These are phyloP conservation scores for Salix koriyanagi DNA, from an alignment of 345 rosid species.

Conservation along the genomic window DNA sequence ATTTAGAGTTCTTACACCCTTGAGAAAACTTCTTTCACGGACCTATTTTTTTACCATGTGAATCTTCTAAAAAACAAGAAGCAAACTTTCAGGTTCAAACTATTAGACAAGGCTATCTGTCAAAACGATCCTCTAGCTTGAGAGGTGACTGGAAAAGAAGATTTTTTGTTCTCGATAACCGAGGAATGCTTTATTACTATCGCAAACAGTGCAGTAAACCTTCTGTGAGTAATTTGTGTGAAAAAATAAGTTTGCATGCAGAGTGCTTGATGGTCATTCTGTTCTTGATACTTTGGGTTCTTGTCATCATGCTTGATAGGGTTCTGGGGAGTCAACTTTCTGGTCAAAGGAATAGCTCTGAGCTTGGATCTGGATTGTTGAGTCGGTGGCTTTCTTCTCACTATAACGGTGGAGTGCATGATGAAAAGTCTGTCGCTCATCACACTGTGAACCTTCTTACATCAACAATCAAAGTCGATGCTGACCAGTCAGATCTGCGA, in stretches of 20 bases:
- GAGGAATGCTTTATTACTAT: slow-evolving; percentile 96
- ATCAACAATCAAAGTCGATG: slow-evolving; percentile 94
- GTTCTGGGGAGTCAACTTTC: slow-evolving; percentile 71
- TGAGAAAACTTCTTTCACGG: neutral
- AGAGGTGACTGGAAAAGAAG: slow-evolving; percentile 99
- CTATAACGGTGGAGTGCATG: slow-evolving; percentile 89
- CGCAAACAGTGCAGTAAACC: slow-evolving; percentile 84
- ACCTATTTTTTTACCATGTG: slow-evolving; percentile 4
- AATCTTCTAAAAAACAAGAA: slow-evolving; percentile 9
- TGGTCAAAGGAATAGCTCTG: slow-evolving; percentile 90
- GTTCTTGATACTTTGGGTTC: neutral
- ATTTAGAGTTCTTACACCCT: slow-evolving; percentile 5
- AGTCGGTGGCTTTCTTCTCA: slow-evolving; percentile 97
- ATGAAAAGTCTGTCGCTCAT: slow-evolving; percentile 97
- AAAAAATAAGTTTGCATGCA: neutral
- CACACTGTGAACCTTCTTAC: slow-evolving; percentile 99
- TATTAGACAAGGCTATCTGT: slow-evolving; percentile 95
- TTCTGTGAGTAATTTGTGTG: slow-evolving; percentile 58
- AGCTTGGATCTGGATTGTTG: slow-evolving; percentile 90
- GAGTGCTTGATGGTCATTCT: slow-evolving; percentile 7
- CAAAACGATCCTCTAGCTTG: slow-evolving; percentile 90
- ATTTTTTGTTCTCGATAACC: slow-evolving; percentile 98
- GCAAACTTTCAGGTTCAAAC: slow-evolving; percentile 74
- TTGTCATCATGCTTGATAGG: slow-evolving; percentile 35
- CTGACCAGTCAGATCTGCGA: slow-evolving; percentile 96